Base-by-base conservation (phyloP, 2,329 filamentous ascomycete species). In the Botrytis medusae region DNA sequence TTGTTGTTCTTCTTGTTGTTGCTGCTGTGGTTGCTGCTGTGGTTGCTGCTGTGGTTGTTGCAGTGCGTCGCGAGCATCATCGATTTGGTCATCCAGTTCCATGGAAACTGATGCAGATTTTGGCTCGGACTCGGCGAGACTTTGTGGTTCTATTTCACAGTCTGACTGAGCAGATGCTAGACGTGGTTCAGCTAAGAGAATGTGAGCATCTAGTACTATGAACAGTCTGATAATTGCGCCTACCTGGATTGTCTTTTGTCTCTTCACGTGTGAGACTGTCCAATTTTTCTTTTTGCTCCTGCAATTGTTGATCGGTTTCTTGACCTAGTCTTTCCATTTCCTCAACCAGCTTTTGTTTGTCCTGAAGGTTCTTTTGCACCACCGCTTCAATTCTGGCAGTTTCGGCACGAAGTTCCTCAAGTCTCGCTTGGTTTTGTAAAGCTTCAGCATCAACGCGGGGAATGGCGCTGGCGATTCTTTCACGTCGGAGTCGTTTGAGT, bases 271-370 rank as follows among this genome's bases (percentile, higher is more conserved):
- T 77, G 42, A 82, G 74, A 54, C 77, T 76, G 42, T 78, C 74
- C 10, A 82, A 74, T 74, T 81, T 80, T 54, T 81, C 79, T 73
- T 80, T 81, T 61, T 83, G 73, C 40, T 74, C 77, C 44, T 81
- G 79, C 25, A 82, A 78, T 72, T 79, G 79, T 29, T 78, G 76
- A 68, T 82, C 81, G n/a, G 80, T 78, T 68, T 82, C 81, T 69
- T 78, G 75, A 4, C 76, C 75, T 62, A 82, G 76, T 60, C 77
- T 78, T 63, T 80, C 79, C 75, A 80, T 80, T 73, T 82, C 81
- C 48, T 82, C 81, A 8, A 78, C 77, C 48, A 81, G 72, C 72
- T 76, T 76, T 40, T 74, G 77, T 74, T 82, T 82, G 46, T 81
- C 81, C n/a, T 78, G 79, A 14, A 81, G 71, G 60, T 76, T 78